A percentile compares a stretch with the other conserved stretches of the same genome.
These are phyloP conservation scores for Xylariaceae sp. DNA, from an alignment of 2,329 filamentous ascomycete species.

Conservation along the genomic window DNA sequence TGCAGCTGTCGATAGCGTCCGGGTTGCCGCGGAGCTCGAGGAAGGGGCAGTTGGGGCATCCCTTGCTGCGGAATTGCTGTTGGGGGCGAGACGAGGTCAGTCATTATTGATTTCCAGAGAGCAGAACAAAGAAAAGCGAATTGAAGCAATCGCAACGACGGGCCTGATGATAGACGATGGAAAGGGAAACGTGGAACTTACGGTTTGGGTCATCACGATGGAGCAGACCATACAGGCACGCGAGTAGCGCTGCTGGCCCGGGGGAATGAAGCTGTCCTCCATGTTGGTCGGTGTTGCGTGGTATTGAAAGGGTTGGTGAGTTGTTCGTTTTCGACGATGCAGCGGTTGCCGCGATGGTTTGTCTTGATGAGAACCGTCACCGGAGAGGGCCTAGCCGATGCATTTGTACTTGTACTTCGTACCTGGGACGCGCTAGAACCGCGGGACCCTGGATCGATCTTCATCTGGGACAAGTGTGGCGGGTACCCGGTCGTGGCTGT, in stretches of 20 bases:
- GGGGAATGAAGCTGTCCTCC: conserved; percentile 61
- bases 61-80: conserved; percentile 77
- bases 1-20: conserved; percentile 87
- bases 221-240: conserved; percentile 99
- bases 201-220: conserved; percentile 76
- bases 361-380: background rate
- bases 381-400: background rate
- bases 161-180: background rate
- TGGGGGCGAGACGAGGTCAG: conserved; percentile 2
- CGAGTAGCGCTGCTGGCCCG: conserved; percentile 74
- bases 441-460: too few relatives aligned
- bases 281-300: conserved; percentile 27
- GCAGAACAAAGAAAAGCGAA: background rate
- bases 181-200: conserved; percentile 38
- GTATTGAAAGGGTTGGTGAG: background rate
- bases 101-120: background rate
- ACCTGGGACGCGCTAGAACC: too few relatives aligned
- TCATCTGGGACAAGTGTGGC: background rate
- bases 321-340: background rate
- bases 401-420: too few relatives aligned
- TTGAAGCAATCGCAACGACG: background rate
- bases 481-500: background rate
- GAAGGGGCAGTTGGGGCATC: conserved; percentile 95
- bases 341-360: background rate
- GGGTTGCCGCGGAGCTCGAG: conserved; percentile 73